These are phyloP conservation scores for Akanthomyces lecanii DNA, from an alignment of 2,329 filamentous ascomycete species.

Conservation along the genomic window DNA sequence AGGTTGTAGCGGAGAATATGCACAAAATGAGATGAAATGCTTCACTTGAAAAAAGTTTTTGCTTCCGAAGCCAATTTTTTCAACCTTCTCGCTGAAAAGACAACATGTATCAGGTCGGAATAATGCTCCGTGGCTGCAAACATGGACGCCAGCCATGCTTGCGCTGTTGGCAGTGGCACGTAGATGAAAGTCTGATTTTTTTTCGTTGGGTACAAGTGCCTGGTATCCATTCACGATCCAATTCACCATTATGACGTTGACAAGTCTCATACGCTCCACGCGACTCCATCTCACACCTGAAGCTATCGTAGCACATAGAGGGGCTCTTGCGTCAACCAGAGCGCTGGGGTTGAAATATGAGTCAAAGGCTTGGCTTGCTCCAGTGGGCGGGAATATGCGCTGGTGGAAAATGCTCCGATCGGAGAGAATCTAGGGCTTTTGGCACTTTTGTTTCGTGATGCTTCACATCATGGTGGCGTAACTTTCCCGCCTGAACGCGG, in stretches of 20 bases:
- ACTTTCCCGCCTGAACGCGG: neutral
- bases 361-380: neutral
- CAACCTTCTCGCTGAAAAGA: no score
- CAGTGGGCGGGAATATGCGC: neutral
- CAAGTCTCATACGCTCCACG: neutral
- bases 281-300: neutral
- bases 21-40: no score
- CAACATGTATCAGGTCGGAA: no score
- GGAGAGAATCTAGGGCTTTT: neutral
- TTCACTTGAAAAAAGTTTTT: no score
- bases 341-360: neutral
- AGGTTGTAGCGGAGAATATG: no score
- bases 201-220: neutral
- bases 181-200: no score
- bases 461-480: conserved; percentile 1
- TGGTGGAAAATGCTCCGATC: neutral
- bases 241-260: neutral
- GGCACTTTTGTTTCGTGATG: neutral
- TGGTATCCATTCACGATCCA: neutral
- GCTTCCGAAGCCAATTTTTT: no score
- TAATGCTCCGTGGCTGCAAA: no score
- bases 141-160: neutral
- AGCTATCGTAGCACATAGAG: neutral
- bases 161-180: neutral
- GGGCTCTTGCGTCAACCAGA: neutral